A percentile compares a stretch with the other conserved stretches of the same genome.
These are phyloP conservation scores for Chaetomium tenue DNA, from an alignment of 495 filamentous ascomycete species.

Conservation along the genomic window DNA sequence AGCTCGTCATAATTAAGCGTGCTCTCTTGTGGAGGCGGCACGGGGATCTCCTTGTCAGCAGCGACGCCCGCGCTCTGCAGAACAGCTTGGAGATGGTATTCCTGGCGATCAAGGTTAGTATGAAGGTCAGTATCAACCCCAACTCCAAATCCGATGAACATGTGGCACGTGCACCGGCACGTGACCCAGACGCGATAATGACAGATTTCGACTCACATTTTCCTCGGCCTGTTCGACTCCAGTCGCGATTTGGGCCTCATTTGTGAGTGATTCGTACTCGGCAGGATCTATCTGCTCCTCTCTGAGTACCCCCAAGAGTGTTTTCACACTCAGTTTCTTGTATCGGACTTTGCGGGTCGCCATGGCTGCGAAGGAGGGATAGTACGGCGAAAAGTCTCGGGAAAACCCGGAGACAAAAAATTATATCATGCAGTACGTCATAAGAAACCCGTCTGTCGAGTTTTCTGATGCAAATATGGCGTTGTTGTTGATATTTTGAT, in stretches of 20 bases:
- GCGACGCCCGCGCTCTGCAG: slow-evolving; percentile 72
- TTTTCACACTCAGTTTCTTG: slow-evolving; percentile 89
- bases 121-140: slow-evolving; percentile 32
- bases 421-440: slow-evolving; percentile 51
- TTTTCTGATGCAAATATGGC: slow-evolving; percentile 55
- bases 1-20: slow-evolving; percentile 80
- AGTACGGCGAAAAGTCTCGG: slow-evolving; percentile 44
- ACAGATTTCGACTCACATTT: slow-evolving; percentile 70
- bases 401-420: slow-evolving; percentile 50
- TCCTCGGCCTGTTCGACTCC: slow-evolving; percentile 96
- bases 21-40: slow-evolving; percentile 75
- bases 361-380: slow-evolving; percentile 54
- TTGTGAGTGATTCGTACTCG: slow-evolving; percentile 56
- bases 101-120: slow-evolving; percentile 67
- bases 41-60: slow-evolving; percentile 77
- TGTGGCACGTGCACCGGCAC: slow-evolving; percentile 39
- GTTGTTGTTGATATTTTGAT: slow-evolving; percentile 59
- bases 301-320: slow-evolving; percentile 76
- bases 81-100: slow-evolving; percentile 95
- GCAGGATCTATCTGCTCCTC: slow-evolving; percentile 86
- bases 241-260: slow-evolving; percentile 75
- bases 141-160: slow-evolving; percentile 25
- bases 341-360: slow-evolving; percentile 72
- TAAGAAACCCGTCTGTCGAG: slow-evolving; percentile 55
- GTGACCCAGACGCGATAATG: slow-evolving; percentile 48